phyloP scores from a whole-genome alignment of 208 protist species.

The Crithidia brevicula region DNA sequence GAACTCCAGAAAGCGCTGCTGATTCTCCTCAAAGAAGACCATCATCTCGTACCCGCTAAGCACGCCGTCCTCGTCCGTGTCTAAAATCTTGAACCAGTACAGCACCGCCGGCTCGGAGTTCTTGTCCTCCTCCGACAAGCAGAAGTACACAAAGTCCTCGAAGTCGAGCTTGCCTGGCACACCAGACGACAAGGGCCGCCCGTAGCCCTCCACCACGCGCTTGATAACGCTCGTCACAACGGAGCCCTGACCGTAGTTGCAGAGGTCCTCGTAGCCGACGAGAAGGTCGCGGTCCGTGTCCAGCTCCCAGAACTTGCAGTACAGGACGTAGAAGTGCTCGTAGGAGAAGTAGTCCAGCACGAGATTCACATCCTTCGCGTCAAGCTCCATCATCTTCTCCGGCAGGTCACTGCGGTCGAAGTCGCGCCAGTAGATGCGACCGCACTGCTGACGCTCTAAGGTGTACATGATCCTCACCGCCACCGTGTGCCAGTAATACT shows the following conservation, averaged over 20 bases:
- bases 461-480: slow-evolving; percentile 95
- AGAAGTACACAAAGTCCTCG: slow-evolving; percentile 97
- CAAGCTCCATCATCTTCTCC: slow-evolving; percentile 80
- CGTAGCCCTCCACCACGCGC: slow-evolving; percentile 79
- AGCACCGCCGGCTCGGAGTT: slow-evolving; percentile 87
- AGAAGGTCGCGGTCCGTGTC: slow-evolving; percentile 95
- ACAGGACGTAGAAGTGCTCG: slow-evolving; percentile 99
- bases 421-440: slow-evolving; percentile 80
- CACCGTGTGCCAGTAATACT: slow-evolving; percentile 95
- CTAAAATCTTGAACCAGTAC: slow-evolving; percentile 96
- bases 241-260: slow-evolving; percentile 82
- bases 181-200: slow-evolving; percentile 58
- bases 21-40: slow-evolving; percentile 94
- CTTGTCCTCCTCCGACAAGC: slow-evolving; percentile 97
- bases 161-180: slow-evolving; percentile 82
- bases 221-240: slow-evolving; percentile 77
- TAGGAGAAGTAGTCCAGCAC: slow-evolving; percentile 97
- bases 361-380: slow-evolving; percentile 89
- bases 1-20: slow-evolving; percentile 84
- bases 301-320: slow-evolving; percentile 99
- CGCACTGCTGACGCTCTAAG: slow-evolving; percentile 83
- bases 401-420: slow-evolving; percentile 88
- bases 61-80: slow-evolving; percentile 95
- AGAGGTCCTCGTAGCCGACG: slow-evolving; percentile 89
- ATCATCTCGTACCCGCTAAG: slow-evolving; percentile 94